phyloP scores from a whole-genome alignment of 345 rosid species.

The Aquilaria yunnanensis region DNA sequence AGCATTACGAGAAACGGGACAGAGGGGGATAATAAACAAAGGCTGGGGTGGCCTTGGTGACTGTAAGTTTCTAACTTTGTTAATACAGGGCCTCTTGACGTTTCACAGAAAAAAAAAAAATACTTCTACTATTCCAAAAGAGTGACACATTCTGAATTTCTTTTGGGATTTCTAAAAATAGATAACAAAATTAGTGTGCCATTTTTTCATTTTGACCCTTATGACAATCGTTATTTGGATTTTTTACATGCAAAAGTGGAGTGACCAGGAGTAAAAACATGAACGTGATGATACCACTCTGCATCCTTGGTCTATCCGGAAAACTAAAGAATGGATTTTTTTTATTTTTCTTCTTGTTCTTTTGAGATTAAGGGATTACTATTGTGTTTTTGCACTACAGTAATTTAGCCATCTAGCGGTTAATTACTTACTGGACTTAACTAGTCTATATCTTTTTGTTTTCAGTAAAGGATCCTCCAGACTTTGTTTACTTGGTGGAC shows the following conservation, averaged over 20 bases:
- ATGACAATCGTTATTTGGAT: too few species aligned
- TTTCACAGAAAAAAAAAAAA: background rate
- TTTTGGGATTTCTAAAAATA: too few species aligned
- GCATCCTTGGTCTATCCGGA: too few species aligned
- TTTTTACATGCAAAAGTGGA: too few species aligned
- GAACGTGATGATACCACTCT: too few species aligned
- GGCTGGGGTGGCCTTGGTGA: constrained; percentile 99
- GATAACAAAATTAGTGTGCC: too few species aligned
- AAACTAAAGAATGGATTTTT: background rate
- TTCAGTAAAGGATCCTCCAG: constrained; percentile 80
- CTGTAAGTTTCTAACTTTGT: constrained; percentile 37
- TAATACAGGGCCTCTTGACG: too few species aligned
- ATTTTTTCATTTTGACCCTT: too few species aligned
- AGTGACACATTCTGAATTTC: too few species aligned
- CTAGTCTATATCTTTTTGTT: constrained; percentile 12
- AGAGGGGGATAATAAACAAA: constrained; percentile 91
- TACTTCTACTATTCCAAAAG: background rate
- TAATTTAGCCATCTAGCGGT: background rate
- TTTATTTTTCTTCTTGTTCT: background rate
- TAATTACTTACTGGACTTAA: too few species aligned
- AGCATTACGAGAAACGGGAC: constrained; percentile 69
- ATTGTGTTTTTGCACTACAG: too few species aligned
- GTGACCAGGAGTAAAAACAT: too few species aligned
- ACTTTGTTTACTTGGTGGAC: constrained; percentile 68
- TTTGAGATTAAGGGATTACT: background rate